Evolutionary conservation across 768 basidiomycete species (phyloP), one percentile per base, ranked within the genome.

Genomic region (Tulasnella sp.): DNA sequence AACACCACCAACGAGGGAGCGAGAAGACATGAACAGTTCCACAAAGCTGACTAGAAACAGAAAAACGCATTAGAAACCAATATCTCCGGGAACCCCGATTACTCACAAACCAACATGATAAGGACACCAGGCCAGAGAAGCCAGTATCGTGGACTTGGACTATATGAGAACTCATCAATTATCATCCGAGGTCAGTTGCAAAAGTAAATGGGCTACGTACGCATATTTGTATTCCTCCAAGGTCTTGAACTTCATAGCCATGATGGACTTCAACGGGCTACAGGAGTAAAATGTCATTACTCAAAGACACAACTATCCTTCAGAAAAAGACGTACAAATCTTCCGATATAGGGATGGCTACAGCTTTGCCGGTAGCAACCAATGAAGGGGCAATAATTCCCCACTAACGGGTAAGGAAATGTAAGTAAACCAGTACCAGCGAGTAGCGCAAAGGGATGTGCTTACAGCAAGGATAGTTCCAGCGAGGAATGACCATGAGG

Each of bases 71-170:
- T 28, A 20, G 16, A 6, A 45, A 45, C 25, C 43, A 5, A 6
- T 19, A 44, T 16, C 13, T 20, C 16, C 45, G 24, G 7, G 43
- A 22, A 28, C 22, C 24, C 40, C 3, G 13, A 28, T 44, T 47
- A 47, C 48, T 37, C 33, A 49, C 75, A 78, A 51, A 78, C 57
- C 57, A 79, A 65, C 74, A 79, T 78, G 63, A 78, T 67, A 41
- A 78, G 60, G 53, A 77, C 72, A 61, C 77, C 76, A 31, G 76
- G 77, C 77, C 76, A 78, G 31, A 78, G 62, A 42, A 78, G 66
- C 78, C 77, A 78, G 62, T 77, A 77, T 27, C 75, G 71, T 12
- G 75, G 72, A 19, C 75, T 78, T 1, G 76, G 75, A n/a, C n/a
- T n/a, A n/a, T n/a, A n/a, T n/a, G n/a, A n/a, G n/a, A n/a, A n/a